Evolutionary conservation across 2,329 filamentous ascomycete genomes (phyloP), one percentile per base, ranked within the genome.

Genomic region (Venturia carpophila): DNA sequence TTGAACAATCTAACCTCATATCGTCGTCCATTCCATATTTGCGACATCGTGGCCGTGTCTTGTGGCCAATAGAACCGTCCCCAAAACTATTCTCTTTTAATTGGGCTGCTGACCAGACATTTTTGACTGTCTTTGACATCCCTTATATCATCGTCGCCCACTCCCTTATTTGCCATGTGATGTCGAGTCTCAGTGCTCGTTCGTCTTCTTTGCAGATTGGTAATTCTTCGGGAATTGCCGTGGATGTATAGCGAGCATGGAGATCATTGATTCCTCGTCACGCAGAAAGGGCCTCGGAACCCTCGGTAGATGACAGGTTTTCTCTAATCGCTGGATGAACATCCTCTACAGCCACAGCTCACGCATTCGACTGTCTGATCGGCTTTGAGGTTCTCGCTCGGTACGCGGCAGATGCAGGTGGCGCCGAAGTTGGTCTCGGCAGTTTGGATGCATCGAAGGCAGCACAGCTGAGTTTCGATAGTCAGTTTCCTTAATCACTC

Each of bases 381-480:
- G 72, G 96, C 92, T 77, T 96, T 96, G 73, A 99, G 78, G 75
- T 95, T 86, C 41, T 91, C 88, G 73, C 89, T 88, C 1, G 94
- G 94, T 62, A 99, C 93, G 63, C 94, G 90, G 76, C 94, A 99
- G 72, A 99, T 94, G 75, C 94, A 99, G 0, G 93, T 99, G 69
- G 91, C 90, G 76, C 93, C 94, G 80, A 97, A 99, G 77, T 99
- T 99, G 39, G 94, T 99, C 81, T 99, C 94, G 77, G 97, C 97
- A n/a, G 94, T 97, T 78, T 99, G 94, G 65, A 99, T 93, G 77
- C 94, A 99, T 68, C 92, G 86, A 65, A 97, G 81, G 76, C 94
- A 99, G 78, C 94, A 99, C 55, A 99, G 79, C 90, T 94, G 72
- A 42, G 15, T n/a, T 3, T 15, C 15, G 61, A 52, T 19, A 63